These are phyloP conservation scores for Guillardia theta DNA, from an alignment of 78 protist genomes.

Conservation along the genomic window DNA sequence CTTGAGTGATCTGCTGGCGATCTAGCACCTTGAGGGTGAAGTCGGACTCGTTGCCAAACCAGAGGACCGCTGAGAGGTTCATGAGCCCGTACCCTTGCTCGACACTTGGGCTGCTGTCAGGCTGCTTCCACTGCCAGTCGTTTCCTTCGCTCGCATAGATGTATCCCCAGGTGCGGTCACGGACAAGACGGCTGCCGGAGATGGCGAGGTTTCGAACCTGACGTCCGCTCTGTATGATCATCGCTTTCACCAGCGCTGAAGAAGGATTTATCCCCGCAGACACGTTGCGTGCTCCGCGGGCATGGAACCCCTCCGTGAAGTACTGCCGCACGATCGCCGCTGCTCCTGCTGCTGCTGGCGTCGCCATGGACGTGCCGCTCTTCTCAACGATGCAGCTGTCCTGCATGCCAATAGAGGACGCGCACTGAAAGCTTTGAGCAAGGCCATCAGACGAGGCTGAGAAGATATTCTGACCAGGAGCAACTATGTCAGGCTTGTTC, in stretches of 20 bases:
- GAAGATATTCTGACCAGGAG: neutral
- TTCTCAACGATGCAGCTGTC: no score
- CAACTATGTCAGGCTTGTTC: slow-evolving; percentile 4
- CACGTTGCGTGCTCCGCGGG: neutral
- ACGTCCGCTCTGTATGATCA: neutral
- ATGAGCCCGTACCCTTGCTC: neutral
- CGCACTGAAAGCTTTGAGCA: no score
- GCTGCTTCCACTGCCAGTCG: no score
- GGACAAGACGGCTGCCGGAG: no score
- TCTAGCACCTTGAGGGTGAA: neutral
- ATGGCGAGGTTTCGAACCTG: neutral
- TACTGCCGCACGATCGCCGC: slow-evolving; percentile 39
- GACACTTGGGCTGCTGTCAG: neutral
- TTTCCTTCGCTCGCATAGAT: no score
- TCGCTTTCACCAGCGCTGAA: slow-evolving; percentile 20
- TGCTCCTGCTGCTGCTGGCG: neutral
- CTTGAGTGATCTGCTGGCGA: neutral
- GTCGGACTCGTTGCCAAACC: neutral
- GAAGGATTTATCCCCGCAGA: neutral
- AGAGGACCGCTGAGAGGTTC: neutral
- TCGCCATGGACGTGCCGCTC: neutral
- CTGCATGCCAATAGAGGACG: no score
- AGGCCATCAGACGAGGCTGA: no score
- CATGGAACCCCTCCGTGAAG: neutral
- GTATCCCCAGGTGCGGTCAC: no score